Conservation (phyloP, 768 basidiomycete genomes). For the Termitomyces sp. region DNA sequence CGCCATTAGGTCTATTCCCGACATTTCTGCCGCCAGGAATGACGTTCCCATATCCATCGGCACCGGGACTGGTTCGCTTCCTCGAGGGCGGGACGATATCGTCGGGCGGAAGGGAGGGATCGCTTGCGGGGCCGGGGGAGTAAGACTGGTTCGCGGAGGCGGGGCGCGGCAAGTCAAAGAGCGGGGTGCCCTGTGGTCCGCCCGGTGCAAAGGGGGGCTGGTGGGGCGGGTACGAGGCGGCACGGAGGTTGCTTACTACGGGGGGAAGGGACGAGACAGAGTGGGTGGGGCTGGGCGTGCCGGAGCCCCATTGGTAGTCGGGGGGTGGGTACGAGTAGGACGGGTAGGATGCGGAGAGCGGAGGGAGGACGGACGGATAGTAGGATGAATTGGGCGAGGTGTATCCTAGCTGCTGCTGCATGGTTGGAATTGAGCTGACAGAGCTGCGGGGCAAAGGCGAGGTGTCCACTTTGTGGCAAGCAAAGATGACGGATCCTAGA, state of each 20-base stretch:
- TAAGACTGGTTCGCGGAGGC: neutral
- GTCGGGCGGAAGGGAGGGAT: slow-evolving; percentile 11
- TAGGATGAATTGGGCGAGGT: slow-evolving; percentile 20
- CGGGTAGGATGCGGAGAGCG: slow-evolving; percentile 34
- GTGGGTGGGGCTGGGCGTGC: slow-evolving; percentile 27
- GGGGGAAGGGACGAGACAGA: slow-evolving; percentile 25
- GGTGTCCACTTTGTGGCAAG: slow-evolving; percentile 63
- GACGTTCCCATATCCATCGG: slow-evolving; percentile 30
- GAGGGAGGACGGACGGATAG: slow-evolving; percentile 30
- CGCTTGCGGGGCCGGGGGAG: neutral
- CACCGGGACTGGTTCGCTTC: slow-evolving; percentile 48
- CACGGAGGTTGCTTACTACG: slow-evolving; percentile 28
- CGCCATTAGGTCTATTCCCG: slow-evolving; percentile 70
- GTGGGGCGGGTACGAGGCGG: slow-evolving; percentile 28
- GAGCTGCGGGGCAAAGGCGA: slow-evolving; percentile 38
- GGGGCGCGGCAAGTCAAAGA: slow-evolving; percentile 1
- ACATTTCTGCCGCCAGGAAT: slow-evolving; percentile 41
- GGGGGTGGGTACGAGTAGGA: slow-evolving; percentile 35
- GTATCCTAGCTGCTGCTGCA: slow-evolving; percentile 48
- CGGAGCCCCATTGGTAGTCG: slow-evolving; percentile 24
- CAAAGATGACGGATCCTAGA: slow-evolving; percentile 66
- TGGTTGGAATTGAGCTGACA: slow-evolving; percentile 34
- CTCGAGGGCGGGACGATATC: slow-evolving; percentile 54
- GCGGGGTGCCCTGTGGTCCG: slow-evolving; percentile 13
- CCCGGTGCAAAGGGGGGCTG: slow-evolving; percentile 37